Evolutionary conservation across 805 yeast genomes (phyloP).

Genomic region (Peterozyma toletana): DNA sequence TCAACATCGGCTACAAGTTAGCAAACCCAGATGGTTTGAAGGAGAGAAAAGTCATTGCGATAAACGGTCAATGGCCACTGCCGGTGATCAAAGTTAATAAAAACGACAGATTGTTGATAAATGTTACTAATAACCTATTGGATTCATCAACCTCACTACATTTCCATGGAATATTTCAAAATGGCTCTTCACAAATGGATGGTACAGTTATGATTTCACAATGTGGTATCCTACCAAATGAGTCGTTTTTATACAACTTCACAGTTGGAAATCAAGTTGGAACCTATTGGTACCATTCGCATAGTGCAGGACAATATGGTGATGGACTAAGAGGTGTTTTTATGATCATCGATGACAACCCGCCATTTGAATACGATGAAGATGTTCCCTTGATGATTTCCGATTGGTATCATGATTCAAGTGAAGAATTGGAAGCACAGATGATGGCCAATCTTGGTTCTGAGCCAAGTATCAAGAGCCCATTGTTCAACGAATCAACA

Average conservation of each 20-base stretch:
- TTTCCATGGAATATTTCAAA: constrained; percentile 38
- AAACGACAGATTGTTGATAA: constrained; percentile 32
- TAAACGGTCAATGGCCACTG: constrained; percentile 43
- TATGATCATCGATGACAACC: constrained; percentile 28
- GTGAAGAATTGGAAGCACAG: constrained; percentile 26
- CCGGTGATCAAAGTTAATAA: constrained; percentile 30
- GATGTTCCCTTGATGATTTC: constrained; percentile 33
- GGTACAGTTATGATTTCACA: constrained; percentile 40
- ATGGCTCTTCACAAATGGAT: constrained; percentile 30
- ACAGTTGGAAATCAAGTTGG: constrained; percentile 28
- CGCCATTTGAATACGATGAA: constrained; percentile 33
- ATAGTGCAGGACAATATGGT: constrained; percentile 34
- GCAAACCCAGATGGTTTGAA: constrained; percentile 53
- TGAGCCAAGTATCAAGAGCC: constrained; percentile 40
- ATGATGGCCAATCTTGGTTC: constrained; percentile 36
- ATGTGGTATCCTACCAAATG: constrained; percentile 36
- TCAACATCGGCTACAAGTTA: constrained; percentile 14
- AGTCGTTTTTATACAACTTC: constrained; percentile 30
- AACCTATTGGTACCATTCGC: constrained; percentile 39
- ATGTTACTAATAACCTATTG: constrained; percentile 25
- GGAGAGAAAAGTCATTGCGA: constrained; percentile 46
- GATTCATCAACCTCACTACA: constrained; percentile 33
- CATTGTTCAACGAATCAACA: constrained; percentile 38
- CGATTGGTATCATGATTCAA: constrained; percentile 40
- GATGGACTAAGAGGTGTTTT: constrained; percentile 38